Percentiles rank a stretch among this genome's conserved stretches.
Evolutionary conservation across 495 filamentous ascomycete genomes (phyloP).

Genomic region (Lineolata rhizophorae): DNA sequence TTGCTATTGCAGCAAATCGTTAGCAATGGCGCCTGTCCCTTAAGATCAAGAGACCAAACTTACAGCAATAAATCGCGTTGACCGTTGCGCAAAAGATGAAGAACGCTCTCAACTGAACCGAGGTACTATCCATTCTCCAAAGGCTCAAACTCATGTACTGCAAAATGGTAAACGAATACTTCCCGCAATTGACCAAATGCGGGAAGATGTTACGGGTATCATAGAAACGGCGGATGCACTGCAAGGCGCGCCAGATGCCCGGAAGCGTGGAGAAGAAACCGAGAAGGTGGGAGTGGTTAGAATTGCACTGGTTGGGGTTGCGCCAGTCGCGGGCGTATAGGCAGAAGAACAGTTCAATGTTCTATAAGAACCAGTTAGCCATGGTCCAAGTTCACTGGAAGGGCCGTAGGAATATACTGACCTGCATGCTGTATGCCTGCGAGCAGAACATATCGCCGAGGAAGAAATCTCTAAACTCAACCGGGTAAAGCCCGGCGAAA

Average conservation of each 20-base stretch:
- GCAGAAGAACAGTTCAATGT: slow-evolving; percentile 86
- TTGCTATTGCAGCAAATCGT: slow-evolving; percentile 8
- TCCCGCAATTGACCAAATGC: slow-evolving; percentile 78
- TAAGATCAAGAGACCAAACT: slow-evolving; percentile 10
- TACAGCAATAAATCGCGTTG: slow-evolving; percentile 64
- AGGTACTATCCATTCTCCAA: slow-evolving; percentile 48
- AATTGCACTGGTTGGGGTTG: slow-evolving; percentile 58
- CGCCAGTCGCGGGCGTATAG: slow-evolving; percentile 61
- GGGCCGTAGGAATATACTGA: slow-evolving; percentile 24
- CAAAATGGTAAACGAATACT: slow-evolving; percentile 71
- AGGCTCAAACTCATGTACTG: slow-evolving; percentile 55
- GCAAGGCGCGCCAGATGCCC: slow-evolving; percentile 68
- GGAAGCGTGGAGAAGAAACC: slow-evolving; percentile 77
- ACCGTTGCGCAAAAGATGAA: slow-evolving; percentile 63
- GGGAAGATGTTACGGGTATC: slow-evolving; percentile 79
- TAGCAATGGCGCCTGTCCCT: neutral
- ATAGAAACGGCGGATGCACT: slow-evolving; percentile 74
- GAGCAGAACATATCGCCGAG: slow-evolving; percentile 96
- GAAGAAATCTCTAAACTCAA: slow-evolving; percentile 96
- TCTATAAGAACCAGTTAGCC: too few species aligned
- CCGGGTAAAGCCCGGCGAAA: slow-evolving; percentile 68
- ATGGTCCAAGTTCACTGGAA: slow-evolving; percentile 11
- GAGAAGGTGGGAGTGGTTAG: slow-evolving; percentile 56
- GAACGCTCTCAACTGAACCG: slow-evolving; percentile 29
- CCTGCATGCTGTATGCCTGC: slow-evolving; percentile 67